Base-by-base conservation (phyloP, 768 basidiomycete species). In the Rhizopogon rudus region DNA sequence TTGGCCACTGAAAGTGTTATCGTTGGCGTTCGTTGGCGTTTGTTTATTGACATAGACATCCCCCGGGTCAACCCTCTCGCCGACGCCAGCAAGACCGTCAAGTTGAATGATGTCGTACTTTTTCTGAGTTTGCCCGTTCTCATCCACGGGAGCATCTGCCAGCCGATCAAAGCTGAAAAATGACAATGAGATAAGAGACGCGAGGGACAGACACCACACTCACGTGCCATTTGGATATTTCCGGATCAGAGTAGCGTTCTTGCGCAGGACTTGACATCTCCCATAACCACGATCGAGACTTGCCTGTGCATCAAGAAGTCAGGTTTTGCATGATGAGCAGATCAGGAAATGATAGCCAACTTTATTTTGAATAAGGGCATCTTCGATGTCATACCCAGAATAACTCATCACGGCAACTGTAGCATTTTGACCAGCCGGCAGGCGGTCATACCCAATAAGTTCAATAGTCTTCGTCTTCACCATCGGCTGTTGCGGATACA, bases 381-480 rank as follows among this genome's bases (percentile, higher is more conserved):
- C 97, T 75, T 99, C 97, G 60, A 99, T 99, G 78, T 99, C 97
- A 69, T 98, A 99, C 25, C 97, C 97, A 5, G 95, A 97, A 72
- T 91, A 99, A 69, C 92, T 94, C 97, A 99, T 99, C 61, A 98
- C 94, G 10, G 97, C 97, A 44, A 99, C 93, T 0, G 87, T 98
- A 10, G 97, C 97, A 67, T 99, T 99, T 71, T 99, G 95, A 13
- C 97, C 97, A 5, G 97, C 97, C 5, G 97, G 97, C 5, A 99
- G 81, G 57, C 88, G 87, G 71, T 99, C 95, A 67, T 98, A 99
- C 2, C 95, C 96, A 54, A 98, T 82, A 52, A 99, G 73, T 68
- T 99, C 97, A 54, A 98, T 99, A 2, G 97, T 97, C 71, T 94
- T 95, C 6, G 97, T 97, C 72, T 98, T 98, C 57, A 98, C 95